Percentiles rank a stretch among this genome's conserved stretches.
phyloP scores from a whole-genome alignment of 176 grass and related monocot species.

The Themeda triandra region DNA sequence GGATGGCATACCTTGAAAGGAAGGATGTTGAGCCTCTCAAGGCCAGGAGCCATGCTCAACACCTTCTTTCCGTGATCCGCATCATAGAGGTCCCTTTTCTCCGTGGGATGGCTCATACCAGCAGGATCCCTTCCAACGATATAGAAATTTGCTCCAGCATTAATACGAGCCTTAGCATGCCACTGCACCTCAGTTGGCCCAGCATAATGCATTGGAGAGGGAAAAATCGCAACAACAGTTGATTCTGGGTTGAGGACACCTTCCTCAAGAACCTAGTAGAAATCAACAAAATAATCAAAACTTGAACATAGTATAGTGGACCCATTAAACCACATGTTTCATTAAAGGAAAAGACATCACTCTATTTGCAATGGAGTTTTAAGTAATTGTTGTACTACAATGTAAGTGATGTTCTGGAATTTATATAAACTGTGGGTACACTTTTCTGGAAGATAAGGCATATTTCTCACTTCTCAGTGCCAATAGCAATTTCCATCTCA shows the following conservation, averaged over 20 bases:
- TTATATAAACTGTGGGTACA: not conserved
- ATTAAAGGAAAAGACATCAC: not conserved
- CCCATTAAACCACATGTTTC: not conserved
- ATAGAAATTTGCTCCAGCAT: conserved; percentile 98
- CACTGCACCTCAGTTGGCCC: conserved; percentile 97
- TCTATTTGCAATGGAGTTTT: not conserved
- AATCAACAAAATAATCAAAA: conserved; percentile 7
- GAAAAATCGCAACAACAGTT: conserved; percentile 93
- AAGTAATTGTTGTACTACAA: not conserved
- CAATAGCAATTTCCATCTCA: not conserved
- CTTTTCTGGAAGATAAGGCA: not conserved
- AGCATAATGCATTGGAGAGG: conserved; percentile 98
- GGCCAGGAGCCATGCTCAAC: conserved; percentile 90
- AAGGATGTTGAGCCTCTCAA: conserved; percentile 93
- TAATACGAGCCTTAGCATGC: conserved; percentile 96
- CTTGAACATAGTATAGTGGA: not conserved
- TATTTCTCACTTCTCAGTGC: not conserved
- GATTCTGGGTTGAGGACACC: conserved; percentile 95
- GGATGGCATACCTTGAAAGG: conserved; percentile 81
- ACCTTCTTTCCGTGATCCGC: conserved; percentile 98
- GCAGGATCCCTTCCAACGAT: conserved; percentile 98
- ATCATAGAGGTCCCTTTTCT: conserved; percentile 95
- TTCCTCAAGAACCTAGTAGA: conserved; percentile 85
- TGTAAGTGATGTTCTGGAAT: not conserved
- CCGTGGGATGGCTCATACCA: conserved; percentile 79